phyloP scores from a whole-genome alignment of 2,329 filamentous ascomycete genomes.

The Colletotrichum somersetense region DNA sequence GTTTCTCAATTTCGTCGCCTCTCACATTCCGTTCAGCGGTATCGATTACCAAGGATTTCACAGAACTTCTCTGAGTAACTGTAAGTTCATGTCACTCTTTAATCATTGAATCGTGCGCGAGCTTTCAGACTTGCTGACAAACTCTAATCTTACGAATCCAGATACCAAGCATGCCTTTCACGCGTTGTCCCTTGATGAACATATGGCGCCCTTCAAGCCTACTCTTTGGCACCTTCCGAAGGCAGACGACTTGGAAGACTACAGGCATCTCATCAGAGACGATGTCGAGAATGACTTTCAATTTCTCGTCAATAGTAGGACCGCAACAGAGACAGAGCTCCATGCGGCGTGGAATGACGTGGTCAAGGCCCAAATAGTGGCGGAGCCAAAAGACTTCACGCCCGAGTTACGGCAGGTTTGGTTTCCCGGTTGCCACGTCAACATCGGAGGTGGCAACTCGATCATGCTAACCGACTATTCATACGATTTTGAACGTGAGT shows the following conservation, averaged over 20 bases:
- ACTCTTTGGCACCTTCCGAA: slow-evolving; percentile 19
- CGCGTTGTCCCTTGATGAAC: slow-evolving; percentile 29
- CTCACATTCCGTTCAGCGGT: background rate
- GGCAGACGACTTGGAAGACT: background rate
- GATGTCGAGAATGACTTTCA: background rate
- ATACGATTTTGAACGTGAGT: slow-evolving; percentile 28
- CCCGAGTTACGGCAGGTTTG: slow-evolving; percentile 27
- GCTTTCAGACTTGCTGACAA: background rate
- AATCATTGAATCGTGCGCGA: fast-evolving
- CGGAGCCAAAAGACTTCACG: background rate
- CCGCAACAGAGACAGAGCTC: background rate
- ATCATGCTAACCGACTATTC: background rate
- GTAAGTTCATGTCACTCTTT: background rate
- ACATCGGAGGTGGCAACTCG: slow-evolving; percentile 29
- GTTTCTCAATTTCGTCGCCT: background rate
- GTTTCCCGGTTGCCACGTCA: slow-evolving; percentile 34
- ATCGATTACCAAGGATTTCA: slow-evolving; percentile 26
- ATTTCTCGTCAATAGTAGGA: background rate
- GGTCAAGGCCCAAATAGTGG: background rate
- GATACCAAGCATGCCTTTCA: slow-evolving; percentile 24
- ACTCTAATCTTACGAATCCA: background rate
- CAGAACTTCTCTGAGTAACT: slow-evolving; percentile 17
- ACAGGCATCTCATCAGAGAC: background rate
- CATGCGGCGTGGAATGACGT: background rate
- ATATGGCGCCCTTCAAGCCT: background rate